Evolutionary conservation across 495 filamentous ascomycete genomes (phyloP), one percentile per base, ranked within the genome.

Genomic region (Tuber borchii): DNA sequence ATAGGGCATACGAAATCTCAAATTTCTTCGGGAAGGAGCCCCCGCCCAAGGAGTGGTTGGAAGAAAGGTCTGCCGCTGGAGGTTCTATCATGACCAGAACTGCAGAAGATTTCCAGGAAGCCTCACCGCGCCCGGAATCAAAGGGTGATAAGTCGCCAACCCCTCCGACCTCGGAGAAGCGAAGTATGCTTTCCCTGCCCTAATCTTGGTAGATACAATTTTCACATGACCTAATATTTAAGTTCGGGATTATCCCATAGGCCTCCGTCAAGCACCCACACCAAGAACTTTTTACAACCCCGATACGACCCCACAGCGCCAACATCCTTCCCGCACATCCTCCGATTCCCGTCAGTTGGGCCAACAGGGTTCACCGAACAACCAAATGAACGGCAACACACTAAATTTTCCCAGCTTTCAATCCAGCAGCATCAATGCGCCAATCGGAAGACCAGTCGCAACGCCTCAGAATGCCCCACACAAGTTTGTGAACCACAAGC

Each of bases 261-360:
- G 92, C 76, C 87, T 95, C 71, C 87, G 93, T 71, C 92, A 93
- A 81, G 90, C 90, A 34, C 93, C 93, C 45, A 90, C 93, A 1
- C 92, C 91, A 76, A 87, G 93, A 77, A 88, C 92, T 9, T 88
- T 93, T n/a, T 95, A 93, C 84, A 91, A 93, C 80, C 92, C 92
- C 5, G 92, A 94, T 76, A 85, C 76, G 74, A 82, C 69, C 76
- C 84, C 70, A 71, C 83, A 73, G 71, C 78, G 69, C 82, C 85
- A 71, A 78, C 83, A 82, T 26, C 77, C 71, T 73, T 83, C 80
- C 37, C 74, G 81, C 70, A 76, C 76, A 31, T 69, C 81, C 3
- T 71, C 78, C 19, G 70, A 68, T 69, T 31, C 81, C 31, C 80
- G 79, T 48, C 81, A 82, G n/a, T 80, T 78, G 69, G 74, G 44